A percentile compares a stretch with the other conserved stretches of the same genome.
Evolutionary conservation across 805 yeast genomes (phyloP).

Genomic region (Metschnikowia picachoensis): DNA sequence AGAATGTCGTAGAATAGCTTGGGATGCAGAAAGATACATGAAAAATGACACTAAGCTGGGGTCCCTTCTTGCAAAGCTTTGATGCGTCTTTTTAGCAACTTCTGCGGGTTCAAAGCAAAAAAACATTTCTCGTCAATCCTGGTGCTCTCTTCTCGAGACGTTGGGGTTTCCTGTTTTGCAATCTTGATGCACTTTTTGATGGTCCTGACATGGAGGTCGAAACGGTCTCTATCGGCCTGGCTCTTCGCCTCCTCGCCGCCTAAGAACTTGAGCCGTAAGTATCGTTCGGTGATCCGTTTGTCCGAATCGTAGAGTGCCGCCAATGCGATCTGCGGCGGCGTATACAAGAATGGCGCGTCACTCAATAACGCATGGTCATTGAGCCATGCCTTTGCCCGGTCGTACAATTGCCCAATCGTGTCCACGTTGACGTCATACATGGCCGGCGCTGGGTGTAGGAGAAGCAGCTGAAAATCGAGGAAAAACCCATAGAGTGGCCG

Average conservation of each 20-base stretch:
- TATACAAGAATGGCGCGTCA: conserved; percentile 70
- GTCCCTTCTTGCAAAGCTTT: conserved; percentile 14
- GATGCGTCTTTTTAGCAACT: conserved; percentile 44
- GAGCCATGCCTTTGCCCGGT: conserved; percentile 60
- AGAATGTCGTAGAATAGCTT: no score
- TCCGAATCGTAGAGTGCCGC: conserved; percentile 75
- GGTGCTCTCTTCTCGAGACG: conserved; percentile 60
- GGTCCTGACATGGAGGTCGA: conserved; percentile 42
- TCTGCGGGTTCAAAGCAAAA: conserved; percentile 56
- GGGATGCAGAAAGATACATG: no score
- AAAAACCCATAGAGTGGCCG: conserved; percentile 92
- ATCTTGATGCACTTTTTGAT: conserved; percentile 47
- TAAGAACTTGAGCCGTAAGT: conserved; percentile 61
- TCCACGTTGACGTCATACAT: conserved; percentile 46
- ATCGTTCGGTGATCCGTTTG: conserved; percentile 58
- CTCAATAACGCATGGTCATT: conserved; percentile 63
- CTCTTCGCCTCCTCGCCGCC: neutral
- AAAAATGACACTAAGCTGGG: no score
- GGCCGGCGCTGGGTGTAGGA: conserved; percentile 40
- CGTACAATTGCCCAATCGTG: conserved; percentile 65
- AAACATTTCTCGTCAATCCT: conserved; percentile 61
- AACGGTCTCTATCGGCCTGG: conserved; percentile 21
- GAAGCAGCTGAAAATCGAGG: conserved; percentile 71
- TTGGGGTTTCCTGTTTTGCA: conserved; percentile 39
- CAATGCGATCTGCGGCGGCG: conserved; percentile 95